Conservation (phyloP, 2,329 filamentous ascomycete species). For the Fusarium pseudocircinatum region DNA sequence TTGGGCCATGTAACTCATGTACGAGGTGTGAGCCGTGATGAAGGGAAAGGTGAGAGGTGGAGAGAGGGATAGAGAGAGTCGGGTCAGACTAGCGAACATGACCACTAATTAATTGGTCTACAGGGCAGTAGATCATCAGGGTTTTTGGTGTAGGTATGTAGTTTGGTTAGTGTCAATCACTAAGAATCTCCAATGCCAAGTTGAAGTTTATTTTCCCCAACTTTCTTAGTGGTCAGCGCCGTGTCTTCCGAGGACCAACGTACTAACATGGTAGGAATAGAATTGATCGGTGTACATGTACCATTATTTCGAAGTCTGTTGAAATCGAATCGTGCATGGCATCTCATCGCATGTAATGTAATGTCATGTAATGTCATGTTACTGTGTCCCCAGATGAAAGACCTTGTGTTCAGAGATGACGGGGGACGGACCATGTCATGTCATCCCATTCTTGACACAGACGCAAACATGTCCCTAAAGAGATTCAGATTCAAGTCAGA, state of each 20-base stretch:
- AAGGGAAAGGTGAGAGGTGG: background rate
- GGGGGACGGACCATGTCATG: conserved; percentile 28
- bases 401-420: conserved; percentile 20
- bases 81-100: background rate
- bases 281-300: conserved; percentile 1
- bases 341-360: background rate
- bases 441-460: conserved; percentile 35
- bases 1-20: conserved; percentile 28
- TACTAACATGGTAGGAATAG: background rate
- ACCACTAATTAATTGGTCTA: background rate
- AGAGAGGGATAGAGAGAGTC: background rate
- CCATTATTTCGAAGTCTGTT: conserved; percentile 11
- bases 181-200: background rate
- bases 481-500: conserved; percentile 1
- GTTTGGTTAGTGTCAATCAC: background rate
- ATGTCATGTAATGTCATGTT: background rate
- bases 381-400: background rate
- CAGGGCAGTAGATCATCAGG: background rate
- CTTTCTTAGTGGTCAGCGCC: background rate
- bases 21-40: conserved; percentile 32
- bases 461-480: conserved; percentile 31
- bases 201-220: background rate
- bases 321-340: conserved; percentile 21
- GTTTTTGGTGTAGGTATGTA: background rate
- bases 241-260: background rate